Evolutionary conservation across 2,329 filamentous ascomycete species (phyloP), one percentile per base, ranked within the genome.

Genomic region (Alternaria triticimaculans): DNA sequence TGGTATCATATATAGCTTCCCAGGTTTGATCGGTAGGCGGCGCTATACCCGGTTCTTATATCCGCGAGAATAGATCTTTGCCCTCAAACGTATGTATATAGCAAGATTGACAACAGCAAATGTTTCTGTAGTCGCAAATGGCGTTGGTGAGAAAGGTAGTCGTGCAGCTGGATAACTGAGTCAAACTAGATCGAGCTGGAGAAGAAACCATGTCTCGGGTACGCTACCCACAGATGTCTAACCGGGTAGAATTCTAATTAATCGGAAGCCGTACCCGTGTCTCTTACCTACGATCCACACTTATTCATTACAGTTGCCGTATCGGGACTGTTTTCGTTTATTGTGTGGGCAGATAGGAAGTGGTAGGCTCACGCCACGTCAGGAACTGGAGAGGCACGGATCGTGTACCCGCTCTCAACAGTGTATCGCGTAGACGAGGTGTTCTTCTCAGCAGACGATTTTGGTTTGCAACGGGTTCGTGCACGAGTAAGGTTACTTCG

Each of bases 191-290:
- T 18, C 9, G 37, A 53, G n/a, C 49, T 53, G 20, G 14, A 53
- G 20, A 55, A 41, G 26, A 14, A 33, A 37, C 50, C 45, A 20
- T 18, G 28, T 30, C 28, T 25, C 43, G 28, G 58, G 28, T 46
- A 60, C 20, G 20, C 21, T 60, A 48, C 28, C 58, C 41, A 41
- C n/a, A 41, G 37, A 41, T 41, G 37, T 41, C 37, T 41, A 41
- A 41, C n/a, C 7, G 15, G 18, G 12, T 26, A 12, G 58, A 26
- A 11, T 50, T 25, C 43, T 20, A 21, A 59, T 25, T 62, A 55
- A 43, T 55, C 50, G 60, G 60, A 33, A 55, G 41, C 30, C 49
- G 65, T 60, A 67, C 60, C 65, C 65, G 59, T 58, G 54, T 37
- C 62, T 57, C 55, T 54, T 37, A 51, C 25, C 65, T 58, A 30